A percentile compares a stretch with the other conserved stretches of the same genome.
phyloP scores from a whole-genome alignment of 495 filamentous ascomycete species.

The Neurospora sp. region DNA sequence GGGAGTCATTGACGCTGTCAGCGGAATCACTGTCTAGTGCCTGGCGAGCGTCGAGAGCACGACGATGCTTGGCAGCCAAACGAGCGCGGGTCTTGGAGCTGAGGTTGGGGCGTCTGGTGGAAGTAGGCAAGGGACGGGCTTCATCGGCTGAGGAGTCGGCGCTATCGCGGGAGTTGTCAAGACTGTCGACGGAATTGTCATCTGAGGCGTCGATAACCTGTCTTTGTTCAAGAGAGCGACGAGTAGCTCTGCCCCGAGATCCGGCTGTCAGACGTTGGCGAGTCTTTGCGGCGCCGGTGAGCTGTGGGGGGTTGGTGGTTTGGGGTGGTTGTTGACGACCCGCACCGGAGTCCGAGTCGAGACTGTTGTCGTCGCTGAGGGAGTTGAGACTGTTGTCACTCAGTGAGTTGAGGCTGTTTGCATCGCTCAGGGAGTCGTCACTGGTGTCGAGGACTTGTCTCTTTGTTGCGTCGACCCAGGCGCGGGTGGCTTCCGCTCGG shows the following conservation, averaged over 20 bases:
- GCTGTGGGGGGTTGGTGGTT: neutral
- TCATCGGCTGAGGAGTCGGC: neutral
- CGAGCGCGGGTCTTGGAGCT: neutral
- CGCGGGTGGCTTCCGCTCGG: slow-evolving; percentile 5
- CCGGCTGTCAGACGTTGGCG: neutral
- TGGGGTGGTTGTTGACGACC: neutral
- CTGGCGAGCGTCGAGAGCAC: neutral
- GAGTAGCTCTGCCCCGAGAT: neutral
- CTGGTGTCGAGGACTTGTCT: neutral
- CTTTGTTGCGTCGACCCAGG: slow-evolving; percentile 4
- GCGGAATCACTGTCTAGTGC: neutral
- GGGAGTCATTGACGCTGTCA: neutral
- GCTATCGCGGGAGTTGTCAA: neutral
- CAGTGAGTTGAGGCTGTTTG: neutral
- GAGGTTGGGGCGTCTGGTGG: neutral
- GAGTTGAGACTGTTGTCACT: neutral
- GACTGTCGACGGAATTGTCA: neutral
- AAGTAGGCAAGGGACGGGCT: neutral
- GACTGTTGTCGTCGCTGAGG: neutral
- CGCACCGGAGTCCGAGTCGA: neutral
- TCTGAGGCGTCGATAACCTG: neutral
- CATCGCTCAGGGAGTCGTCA: neutral
- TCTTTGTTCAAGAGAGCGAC: neutral
- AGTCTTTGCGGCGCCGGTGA: neutral
- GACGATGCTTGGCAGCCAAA: neutral